A percentile compares a stretch with the other conserved stretches of the same genome.
Evolutionary conservation across 306 rosid species (phyloP).

Genomic region (Prunus davidiana): DNA sequence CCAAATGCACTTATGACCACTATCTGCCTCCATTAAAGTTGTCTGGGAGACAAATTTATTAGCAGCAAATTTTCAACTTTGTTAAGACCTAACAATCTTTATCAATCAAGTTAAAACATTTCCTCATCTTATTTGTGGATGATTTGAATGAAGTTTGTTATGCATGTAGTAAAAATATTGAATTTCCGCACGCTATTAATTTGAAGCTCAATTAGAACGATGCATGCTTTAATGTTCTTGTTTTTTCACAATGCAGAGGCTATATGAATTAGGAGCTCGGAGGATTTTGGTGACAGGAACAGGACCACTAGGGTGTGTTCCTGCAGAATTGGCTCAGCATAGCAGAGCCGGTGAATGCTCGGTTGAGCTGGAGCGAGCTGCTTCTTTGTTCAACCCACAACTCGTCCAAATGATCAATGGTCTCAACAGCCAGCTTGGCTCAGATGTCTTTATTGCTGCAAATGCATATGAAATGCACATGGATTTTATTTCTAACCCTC

Average conservation of each 20-base stretch:
- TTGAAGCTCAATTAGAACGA: no score
- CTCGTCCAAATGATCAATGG: conserved; percentile 38
- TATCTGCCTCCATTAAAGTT: background rate
- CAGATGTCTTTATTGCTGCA: conserved; percentile 51
- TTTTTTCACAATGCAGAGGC: conserved; percentile 37
- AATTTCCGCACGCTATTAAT: no score
- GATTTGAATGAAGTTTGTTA: no score
- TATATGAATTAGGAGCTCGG: conserved; percentile 58
- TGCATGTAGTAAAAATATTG: no score
- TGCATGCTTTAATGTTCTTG: background rate
- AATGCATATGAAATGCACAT: conserved; percentile 57
- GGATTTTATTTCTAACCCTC: conserved; percentile 59
- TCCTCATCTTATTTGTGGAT: background rate
- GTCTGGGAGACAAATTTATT: background rate
- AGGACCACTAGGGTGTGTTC: conserved; percentile 79
- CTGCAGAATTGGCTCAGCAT: conserved; percentile 59
- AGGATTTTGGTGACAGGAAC: conserved; percentile 68
- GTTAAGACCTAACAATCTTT: background rate
- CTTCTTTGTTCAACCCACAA: conserved; percentile 61
- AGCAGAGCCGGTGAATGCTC: conserved; percentile 53
- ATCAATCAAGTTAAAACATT: background rate
- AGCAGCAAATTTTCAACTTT: background rate
- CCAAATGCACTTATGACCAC: background rate
- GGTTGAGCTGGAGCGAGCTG: conserved; percentile 62
- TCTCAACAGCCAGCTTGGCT: conserved; percentile 46